These are phyloP conservation scores for Yamadazyma jaroonii DNA, from an alignment of 1,139 yeast genomes.

Conservation along the genomic window DNA sequence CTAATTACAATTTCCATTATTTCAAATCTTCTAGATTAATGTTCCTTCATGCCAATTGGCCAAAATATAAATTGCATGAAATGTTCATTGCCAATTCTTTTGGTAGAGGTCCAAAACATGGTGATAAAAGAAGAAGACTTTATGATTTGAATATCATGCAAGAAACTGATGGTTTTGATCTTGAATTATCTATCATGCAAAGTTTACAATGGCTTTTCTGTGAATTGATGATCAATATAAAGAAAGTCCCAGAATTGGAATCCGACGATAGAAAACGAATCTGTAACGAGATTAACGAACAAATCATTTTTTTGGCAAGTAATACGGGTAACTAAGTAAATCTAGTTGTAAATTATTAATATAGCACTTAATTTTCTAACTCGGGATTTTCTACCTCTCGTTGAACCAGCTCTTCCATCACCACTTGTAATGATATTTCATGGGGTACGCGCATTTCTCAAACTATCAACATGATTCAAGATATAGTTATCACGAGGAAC, in stretches of 20 bases:
- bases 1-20: slow-evolving; percentile 29
- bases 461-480: slow-evolving; percentile 9
- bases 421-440: background rate
- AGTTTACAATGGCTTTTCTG: slow-evolving; percentile 30
- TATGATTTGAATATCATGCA: slow-evolving; percentile 24
- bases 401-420: background rate
- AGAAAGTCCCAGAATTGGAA: slow-evolving; percentile 20
- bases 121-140: slow-evolving; percentile 24
- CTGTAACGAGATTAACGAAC: slow-evolving; percentile 24
- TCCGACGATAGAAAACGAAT: slow-evolving; percentile 21
- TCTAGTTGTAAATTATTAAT: too few species aligned
- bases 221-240: slow-evolving; percentile 19
- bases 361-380: too few species aligned
- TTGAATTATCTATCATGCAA: slow-evolving; percentile 25
- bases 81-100: slow-evolving; percentile 23
- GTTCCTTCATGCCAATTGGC: slow-evolving; percentile 42
- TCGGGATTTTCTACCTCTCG: background rate
- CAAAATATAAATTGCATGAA: slow-evolving; percentile 25
- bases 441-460: background rate
- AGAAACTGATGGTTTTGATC: slow-evolving; percentile 28
- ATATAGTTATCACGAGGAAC: slow-evolving; percentile 11
- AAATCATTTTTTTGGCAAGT: slow-evolving; percentile 21
- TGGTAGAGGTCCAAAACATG: slow-evolving; percentile 25
- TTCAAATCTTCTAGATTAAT: slow-evolving; percentile 27
- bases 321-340: background rate